Evolutionary conservation across 2,329 filamentous ascomycete species (phyloP).

Genomic region (Paracoccidioides brasiliensis): DNA sequence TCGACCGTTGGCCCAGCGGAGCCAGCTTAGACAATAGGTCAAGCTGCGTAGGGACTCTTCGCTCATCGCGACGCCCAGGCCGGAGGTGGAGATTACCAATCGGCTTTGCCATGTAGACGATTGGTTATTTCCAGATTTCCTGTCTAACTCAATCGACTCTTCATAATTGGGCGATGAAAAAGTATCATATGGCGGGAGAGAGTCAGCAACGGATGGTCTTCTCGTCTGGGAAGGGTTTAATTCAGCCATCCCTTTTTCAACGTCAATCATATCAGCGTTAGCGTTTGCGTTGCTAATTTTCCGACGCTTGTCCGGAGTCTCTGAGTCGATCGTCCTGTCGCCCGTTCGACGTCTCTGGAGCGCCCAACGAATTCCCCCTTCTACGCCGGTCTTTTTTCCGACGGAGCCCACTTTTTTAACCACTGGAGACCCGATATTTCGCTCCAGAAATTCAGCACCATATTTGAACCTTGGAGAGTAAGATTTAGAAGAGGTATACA

Average conservation of each 20-base stretch:
- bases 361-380: conserved; percentile 76
- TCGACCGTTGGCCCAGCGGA: conserved; percentile 70
- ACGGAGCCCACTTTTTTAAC: conserved; percentile 77
- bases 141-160: conserved; percentile 37
- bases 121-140: conserved; percentile 6
- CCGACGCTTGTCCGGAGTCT: neutral
- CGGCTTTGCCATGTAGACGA: conserved; percentile 59
- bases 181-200: conserved; percentile 73
- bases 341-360: conserved; percentile 37
- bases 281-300: conserved; percentile 20
- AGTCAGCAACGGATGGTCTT: conserved; percentile 55
- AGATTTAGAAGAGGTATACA: conserved; percentile 77
- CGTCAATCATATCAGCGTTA: conserved; percentile 38
- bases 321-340: neutral
- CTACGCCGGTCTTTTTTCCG: conserved; percentile 72
- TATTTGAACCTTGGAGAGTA: conserved; percentile 81
- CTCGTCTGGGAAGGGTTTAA: conserved; percentile 24
- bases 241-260: conserved; percentile 31
- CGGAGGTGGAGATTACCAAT: conserved; percentile 79
- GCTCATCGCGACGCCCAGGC: conserved; percentile 80
- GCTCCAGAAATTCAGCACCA: conserved; percentile 83
- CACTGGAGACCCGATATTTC: conserved; percentile 67
- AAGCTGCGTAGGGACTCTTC: conserved; percentile 74
- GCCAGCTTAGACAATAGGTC: conserved; percentile 68
- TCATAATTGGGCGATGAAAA: conserved; percentile 62